Conservation (phyloP, 2,329 filamentous ascomycete species). For the Microdochium bolleyi region DNA sequence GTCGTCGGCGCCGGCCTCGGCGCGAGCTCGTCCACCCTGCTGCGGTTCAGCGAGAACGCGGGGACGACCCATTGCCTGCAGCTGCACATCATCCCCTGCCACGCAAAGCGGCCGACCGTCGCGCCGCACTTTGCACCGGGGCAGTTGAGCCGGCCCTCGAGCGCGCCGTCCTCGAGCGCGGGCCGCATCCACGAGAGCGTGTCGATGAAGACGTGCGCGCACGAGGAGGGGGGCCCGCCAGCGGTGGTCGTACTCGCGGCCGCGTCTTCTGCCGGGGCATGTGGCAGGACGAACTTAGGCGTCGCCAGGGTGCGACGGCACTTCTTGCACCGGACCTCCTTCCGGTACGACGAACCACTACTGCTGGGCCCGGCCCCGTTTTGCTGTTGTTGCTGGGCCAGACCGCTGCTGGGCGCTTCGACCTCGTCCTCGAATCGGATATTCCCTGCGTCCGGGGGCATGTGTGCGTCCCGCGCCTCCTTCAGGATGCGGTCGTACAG, state of each 20-base stretch:
- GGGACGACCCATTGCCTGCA: constrained; percentile 88
- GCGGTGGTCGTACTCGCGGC: no score
- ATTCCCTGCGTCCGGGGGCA: constrained; percentile 66
- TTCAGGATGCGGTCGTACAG: constrained; percentile 46
- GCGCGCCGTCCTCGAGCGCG: constrained; percentile 68
- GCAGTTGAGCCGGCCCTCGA: constrained; percentile 80
- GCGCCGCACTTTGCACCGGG: constrained; percentile 71
- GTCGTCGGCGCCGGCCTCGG: constrained; percentile 12
- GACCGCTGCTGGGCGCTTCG: constrained; percentile 37
- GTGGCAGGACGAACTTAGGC: constrained; percentile 56
- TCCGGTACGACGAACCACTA: constrained; percentile 12
- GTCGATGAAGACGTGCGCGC: constrained; percentile 85
- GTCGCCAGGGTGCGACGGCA: constrained; percentile 63
- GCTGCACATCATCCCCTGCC: constrained; percentile 90
- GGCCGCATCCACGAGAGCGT: constrained; percentile 92
- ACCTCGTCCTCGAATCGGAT: constrained; percentile 75
- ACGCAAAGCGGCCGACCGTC: constrained; percentile 87
- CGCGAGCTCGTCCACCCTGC: constrained; percentile 66
- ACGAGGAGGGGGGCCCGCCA: constrained; percentile 34
- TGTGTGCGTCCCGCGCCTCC: constrained; percentile 58
- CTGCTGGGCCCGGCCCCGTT: constrained; percentile 11
- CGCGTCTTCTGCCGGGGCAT: constrained; percentile 31
- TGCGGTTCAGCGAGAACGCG: constrained; percentile 77
- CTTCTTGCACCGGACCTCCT: constrained; percentile 80
- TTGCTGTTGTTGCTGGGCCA: not conserved